phyloP scores from a whole-genome alignment of 2,329 filamentous ascomycete species.

The Pyrenophora seminiperda region DNA sequence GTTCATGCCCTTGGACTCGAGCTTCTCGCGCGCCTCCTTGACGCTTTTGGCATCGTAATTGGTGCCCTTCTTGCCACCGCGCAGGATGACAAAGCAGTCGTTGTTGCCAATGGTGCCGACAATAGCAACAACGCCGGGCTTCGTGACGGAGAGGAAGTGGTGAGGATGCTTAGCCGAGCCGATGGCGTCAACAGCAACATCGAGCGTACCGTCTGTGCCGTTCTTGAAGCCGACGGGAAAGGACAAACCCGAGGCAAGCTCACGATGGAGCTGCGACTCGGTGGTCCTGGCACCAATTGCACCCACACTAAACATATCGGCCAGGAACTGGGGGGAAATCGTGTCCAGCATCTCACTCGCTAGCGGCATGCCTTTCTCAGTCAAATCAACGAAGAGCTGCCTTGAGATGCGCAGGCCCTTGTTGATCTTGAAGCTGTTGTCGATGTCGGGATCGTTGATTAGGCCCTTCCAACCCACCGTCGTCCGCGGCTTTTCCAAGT shows the following conservation, averaged over 20 bases:
- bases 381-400: conserved; percentile 92
- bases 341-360: conserved; percentile 98
- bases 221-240: conserved; percentile 99
- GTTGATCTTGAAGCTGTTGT: conserved; percentile 99
- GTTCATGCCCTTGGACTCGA: conserved; percentile 73
- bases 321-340: conserved; percentile 95
- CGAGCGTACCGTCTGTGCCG: conserved; percentile 88
- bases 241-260: conserved; percentile 88
- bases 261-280: conserved; percentile 92
- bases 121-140: conserved; percentile 92
- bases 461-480: conserved; percentile 99
- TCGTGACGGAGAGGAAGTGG: conserved; percentile 96
- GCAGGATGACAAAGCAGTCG: conserved; percentile 94
- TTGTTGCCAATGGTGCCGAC: conserved; percentile 94
- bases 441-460: conserved; percentile 98
- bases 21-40: conserved; percentile 76
- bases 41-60: conserved; percentile 92
- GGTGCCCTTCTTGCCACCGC: conserved; percentile 89
- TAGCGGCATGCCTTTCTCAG: conserved; percentile 89
- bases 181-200: conserved; percentile 93
- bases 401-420: conserved; percentile 87
- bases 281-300: conserved; percentile 96
- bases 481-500: conserved; percentile 97
- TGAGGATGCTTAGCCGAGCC: conserved; percentile 90
- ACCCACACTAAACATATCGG: conserved; percentile 87